Conservation (phyloP, 169 alveolate genomes). For the Plasmodium blacklocki region DNA sequence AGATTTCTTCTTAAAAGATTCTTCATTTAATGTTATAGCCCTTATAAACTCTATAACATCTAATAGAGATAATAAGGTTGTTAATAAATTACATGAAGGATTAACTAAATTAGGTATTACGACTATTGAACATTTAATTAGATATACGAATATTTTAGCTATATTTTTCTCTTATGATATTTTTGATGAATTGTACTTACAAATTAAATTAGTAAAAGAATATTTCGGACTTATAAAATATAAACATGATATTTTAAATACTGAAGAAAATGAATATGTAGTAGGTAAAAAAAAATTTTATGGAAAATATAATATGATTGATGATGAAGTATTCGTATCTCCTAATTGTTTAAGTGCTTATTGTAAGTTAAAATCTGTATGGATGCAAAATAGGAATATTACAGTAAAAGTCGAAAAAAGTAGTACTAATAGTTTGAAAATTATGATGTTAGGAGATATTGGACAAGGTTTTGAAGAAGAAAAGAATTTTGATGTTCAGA, state of each 20-base stretch:
- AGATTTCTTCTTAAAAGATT: slow-evolving; percentile 52
- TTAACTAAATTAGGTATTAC: slow-evolving; percentile 49
- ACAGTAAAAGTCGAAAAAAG: slow-evolving; percentile 49
- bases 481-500: slow-evolving; percentile 17
- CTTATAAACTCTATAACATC: slow-evolving; percentile 51
- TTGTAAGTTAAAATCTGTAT: slow-evolving; percentile 53
- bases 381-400: slow-evolving; percentile 61
- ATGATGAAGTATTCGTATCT: slow-evolving; percentile 61
- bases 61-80: slow-evolving; percentile 28
- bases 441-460: slow-evolving; percentile 74
- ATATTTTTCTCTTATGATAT: slow-evolving; percentile 67
- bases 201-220: slow-evolving; percentile 58
- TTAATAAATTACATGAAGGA: slow-evolving; percentile 43
- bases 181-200: slow-evolving; percentile 75
- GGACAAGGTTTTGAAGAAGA: slow-evolving; percentile 57
- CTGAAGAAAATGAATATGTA: background rate
- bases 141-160: slow-evolving; percentile 74
- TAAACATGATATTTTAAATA: slow-evolving; percentile 8
- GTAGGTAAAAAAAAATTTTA: slow-evolving; percentile 9
- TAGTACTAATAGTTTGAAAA: slow-evolving; percentile 52
- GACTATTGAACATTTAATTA: slow-evolving; percentile 54
- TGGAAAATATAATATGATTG: slow-evolving; percentile 55
- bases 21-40: slow-evolving; percentile 56
- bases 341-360: slow-evolving; percentile 58
- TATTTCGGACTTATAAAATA: slow-evolving; percentile 7